Conservation (phyloP, 139 green algal species). For the Chloropicon primus region DNA sequence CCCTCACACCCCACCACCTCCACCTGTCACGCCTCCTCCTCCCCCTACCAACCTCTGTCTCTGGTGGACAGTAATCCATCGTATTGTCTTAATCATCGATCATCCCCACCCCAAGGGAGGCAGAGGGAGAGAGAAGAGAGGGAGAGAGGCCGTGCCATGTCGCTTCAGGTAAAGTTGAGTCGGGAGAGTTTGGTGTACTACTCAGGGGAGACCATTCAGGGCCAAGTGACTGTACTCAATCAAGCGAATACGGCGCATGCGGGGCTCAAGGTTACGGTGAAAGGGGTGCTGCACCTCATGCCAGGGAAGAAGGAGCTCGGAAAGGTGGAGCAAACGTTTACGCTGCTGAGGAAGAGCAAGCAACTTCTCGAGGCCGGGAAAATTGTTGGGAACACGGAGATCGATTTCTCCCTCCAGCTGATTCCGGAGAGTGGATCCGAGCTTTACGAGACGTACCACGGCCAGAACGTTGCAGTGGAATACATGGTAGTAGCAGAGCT, state of each 20-base stretch:
- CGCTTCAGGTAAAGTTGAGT: not conserved
- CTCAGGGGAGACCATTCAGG: not conserved
- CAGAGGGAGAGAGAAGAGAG: too few relatives aligned
- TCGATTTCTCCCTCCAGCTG: not conserved
- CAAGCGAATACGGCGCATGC: not conserved
- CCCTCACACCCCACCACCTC: too few relatives aligned
- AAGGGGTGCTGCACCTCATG: not conserved
- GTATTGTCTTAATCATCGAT: too few relatives aligned
- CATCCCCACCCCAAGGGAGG: too few relatives aligned
- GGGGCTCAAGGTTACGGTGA: not conserved
- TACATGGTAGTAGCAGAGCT: not conserved
- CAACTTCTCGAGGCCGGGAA: not conserved
- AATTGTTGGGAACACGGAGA: not conserved
- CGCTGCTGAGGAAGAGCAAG: not conserved
- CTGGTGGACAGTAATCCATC: too few relatives aligned
- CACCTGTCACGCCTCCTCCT: too few relatives aligned
- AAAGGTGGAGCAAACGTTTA: not conserved
- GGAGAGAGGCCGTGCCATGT: too few relatives aligned
- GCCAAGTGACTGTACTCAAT: not conserved
- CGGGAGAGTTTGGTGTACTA: not conserved
- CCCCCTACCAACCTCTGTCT: too few relatives aligned
- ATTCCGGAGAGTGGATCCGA: not conserved
- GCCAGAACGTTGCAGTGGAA: not conserved
- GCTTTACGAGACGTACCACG: not conserved
- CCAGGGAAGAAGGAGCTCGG: not conserved